Evolutionary conservation across 169 alveolate genomes (phyloP).

Genomic region (Theileria parva): DNA sequence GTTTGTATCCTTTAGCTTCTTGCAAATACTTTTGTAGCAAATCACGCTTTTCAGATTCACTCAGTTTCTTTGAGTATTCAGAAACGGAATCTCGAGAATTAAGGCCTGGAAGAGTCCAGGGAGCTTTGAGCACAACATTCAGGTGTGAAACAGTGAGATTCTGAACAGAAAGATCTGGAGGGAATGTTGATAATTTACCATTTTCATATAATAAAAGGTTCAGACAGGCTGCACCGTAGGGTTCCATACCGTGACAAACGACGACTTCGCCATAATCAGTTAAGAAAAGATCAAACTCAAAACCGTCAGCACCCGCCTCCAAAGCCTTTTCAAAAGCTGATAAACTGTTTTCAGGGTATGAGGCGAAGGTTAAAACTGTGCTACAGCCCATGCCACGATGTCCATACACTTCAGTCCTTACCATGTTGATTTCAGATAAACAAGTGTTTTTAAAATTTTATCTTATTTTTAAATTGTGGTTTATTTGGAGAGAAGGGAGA

Average conservation of each 20-base stretch:
- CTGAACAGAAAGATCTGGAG: conserved; percentile 6
- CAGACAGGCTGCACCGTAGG: not conserved
- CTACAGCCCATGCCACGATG: conserved; percentile 80
- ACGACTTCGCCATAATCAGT: conserved; percentile 65
- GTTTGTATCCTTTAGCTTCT: not conserved
- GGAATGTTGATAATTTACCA: not conserved
- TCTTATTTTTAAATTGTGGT: not conserved
- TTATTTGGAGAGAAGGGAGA: not conserved
- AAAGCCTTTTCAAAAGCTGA: conserved; percentile 62
- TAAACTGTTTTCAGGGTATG: conserved; percentile 70
- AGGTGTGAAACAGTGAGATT: conserved; percentile 7
- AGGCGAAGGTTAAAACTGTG: conserved; percentile 59
- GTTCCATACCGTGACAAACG: conserved; percentile 68
- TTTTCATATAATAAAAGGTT: not conserved
- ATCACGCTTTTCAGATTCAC: not conserved
- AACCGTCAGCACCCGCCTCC: conserved; percentile 64
- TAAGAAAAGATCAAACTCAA: conserved; percentile 74
- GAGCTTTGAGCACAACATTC: conserved; percentile 10
- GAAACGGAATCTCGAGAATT: not conserved
- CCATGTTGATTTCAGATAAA: not conserved
- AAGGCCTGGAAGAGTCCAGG: conserved; percentile 10
- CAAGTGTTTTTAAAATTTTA: not conserved
- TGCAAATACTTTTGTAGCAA: not conserved
- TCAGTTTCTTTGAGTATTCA: not conserved
- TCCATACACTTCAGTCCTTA: conserved; percentile 57